Conservation (phyloP, 2,329 filamentous ascomycete species). For the Xylaria sp. region DNA sequence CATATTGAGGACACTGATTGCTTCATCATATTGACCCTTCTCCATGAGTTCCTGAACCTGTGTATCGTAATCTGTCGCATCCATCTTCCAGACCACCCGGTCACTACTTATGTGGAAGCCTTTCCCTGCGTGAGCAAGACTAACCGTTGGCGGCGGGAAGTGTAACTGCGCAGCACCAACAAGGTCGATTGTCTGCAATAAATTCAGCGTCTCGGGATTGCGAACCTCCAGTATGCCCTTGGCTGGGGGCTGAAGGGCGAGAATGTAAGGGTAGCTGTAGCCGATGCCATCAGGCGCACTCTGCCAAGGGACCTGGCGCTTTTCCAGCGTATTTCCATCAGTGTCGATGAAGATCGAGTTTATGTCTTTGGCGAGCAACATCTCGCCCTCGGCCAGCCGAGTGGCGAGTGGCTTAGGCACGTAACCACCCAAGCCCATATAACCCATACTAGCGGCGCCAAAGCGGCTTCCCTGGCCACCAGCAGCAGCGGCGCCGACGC, state of each 20-base stretch:
- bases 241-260: constrained; percentile 75
- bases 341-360: constrained; percentile 89
- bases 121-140: constrained; percentile 92
- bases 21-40: constrained; percentile 75
- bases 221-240: constrained; percentile 85
- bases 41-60: constrained; percentile 80
- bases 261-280: constrained; percentile 93
- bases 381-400: constrained; percentile 72
- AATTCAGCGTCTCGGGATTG: constrained; percentile 85
- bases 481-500: constrained; percentile 62
- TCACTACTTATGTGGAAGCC: constrained; percentile 93
- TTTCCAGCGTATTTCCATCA: constrained; percentile 73
- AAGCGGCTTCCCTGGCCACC: constrained; percentile 66
- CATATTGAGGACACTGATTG: constrained; percentile 81
- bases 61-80: constrained; percentile 80
- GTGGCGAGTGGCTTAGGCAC: constrained; percentile 86
- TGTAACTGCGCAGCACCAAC: constrained; percentile 80
- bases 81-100: constrained; percentile 92
- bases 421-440: constrained; percentile 89
- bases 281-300: constrained; percentile 83
- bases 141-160: constrained; percentile 87
- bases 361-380: constrained; percentile 94
- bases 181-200: constrained; percentile 78
- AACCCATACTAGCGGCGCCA: constrained; percentile 86
- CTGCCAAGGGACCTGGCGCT: constrained; percentile 87